Evolutionary conservation across 1,139 yeast genomes (phyloP), one percentile per base, ranked within the genome.

Genomic region (Groenewaldozyma auringiensis): DNA sequence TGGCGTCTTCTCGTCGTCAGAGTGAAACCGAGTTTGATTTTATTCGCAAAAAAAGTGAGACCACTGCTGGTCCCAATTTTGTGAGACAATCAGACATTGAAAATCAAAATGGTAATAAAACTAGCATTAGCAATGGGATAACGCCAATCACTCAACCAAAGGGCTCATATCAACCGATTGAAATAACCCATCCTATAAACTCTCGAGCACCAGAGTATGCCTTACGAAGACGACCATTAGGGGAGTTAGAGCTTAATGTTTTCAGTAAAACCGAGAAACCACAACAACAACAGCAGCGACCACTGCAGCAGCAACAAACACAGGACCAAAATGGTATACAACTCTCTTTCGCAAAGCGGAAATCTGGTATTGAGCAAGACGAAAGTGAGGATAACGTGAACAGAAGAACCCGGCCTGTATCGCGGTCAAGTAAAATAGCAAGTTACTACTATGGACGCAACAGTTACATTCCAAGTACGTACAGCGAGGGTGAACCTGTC

Each of bases 101-200:
- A 25, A 25, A 25, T 25, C 6, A 25, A 6, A 25, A 25, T 25
- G 29, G 29, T 25, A n/a, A n/a, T n/a, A n/a, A n/a, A n/a, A n/a
- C n/a, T n/a, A n/a, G n/a, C n/a, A n/a, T n/a, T n/a, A n/a, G n/a
- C n/a, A n/a, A n/a, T n/a, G n/a, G n/a, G n/a, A n/a, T n/a, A n/a
- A n/a, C n/a, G n/a, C n/a, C n/a, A n/a, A n/a, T n/a, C n/a, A n/a
- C n/a, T n/a, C n/a, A n/a, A n/a, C n/a, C n/a, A n/a, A 25, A 25
- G 11, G 29, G 6, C 9, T 25, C 6, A 6, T 11, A 25, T 8
- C 38, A 16, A 25, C 41, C 32, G 2, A 38, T 46, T 13, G 51
- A 52, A 31, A 35, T 51, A 35, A 39, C 50, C n/a, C 59, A 55
- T 43, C 57, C 59, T 20, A 44, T 53, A 25, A 49, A 53, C 43